A percentile compares a stretch with the other conserved stretches of the same genome.
Evolutionary conservation across 2,329 filamentous ascomycete species (phyloP).

Genomic region (Colletotrichum endophyticum): DNA sequence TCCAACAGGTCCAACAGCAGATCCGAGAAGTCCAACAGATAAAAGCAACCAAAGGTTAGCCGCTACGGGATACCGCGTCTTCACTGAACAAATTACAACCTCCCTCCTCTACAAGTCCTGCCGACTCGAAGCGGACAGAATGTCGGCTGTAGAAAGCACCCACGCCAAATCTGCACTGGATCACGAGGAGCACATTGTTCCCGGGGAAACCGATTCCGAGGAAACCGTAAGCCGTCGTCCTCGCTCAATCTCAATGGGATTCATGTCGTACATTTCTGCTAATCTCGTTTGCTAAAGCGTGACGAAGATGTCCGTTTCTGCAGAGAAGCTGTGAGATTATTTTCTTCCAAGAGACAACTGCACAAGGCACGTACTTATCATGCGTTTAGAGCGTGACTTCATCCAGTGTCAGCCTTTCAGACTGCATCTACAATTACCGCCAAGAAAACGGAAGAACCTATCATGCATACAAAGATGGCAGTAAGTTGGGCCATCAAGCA

Average conservation of each 20-base stretch:
- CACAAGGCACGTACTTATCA: not conserved
- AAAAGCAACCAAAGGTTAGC: not conserved
- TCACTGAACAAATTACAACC: not conserved
- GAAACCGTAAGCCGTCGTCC: not conserved
- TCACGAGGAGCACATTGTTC: not conserved
- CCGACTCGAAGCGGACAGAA: not conserved
- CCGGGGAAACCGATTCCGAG: not conserved
- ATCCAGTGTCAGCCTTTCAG: not conserved
- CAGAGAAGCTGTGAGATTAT: not conserved
- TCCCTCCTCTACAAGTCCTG: not conserved
- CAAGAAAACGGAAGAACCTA: not conserved
- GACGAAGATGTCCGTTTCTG: not conserved
- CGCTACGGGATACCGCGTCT: not conserved
- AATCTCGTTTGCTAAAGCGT: not conserved
- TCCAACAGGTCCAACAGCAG: not conserved
- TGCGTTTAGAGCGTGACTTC: not conserved
- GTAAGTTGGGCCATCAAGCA: too few species aligned
- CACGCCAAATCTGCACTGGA: not conserved
- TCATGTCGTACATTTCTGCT: not conserved
- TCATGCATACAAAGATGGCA: conserved; percentile 2
- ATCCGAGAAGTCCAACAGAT: not conserved
- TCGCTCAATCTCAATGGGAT: not conserved
- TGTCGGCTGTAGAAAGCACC: not conserved
- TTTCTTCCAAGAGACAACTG: not conserved
- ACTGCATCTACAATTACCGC: not conserved